Evolutionary conservation across 176 grass and related monocot species (phyloP), one percentile per base, ranked within the genome.

Genomic region (Raddia distichophylla): DNA sequence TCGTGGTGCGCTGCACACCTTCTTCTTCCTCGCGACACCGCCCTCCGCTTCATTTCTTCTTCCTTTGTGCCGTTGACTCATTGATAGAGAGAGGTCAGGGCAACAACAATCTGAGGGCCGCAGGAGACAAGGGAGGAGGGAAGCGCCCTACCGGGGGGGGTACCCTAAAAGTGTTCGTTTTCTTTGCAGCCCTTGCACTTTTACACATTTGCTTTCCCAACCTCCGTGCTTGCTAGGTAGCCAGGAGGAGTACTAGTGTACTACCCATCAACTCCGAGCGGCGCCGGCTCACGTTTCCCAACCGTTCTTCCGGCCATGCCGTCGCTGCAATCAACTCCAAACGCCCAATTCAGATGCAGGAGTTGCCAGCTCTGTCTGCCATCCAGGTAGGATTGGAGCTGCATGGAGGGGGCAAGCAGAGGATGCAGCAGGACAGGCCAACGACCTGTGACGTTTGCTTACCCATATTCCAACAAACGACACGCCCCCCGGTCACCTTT

Each of bases 391-490:
- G 27, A 0, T 27, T 27, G 27, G 27, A 27, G 27, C 27, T 27
- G 27, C 27, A 27, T 27, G 55, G 40, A 57, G 61, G 33, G 4
- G 34, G 75, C 6, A 34, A 64, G n/a, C 19, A 19, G 50, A 7
- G 35, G 5, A 56, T 64, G 4, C 62, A 64, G 4, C 62, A 64
- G 43, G 51, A 45, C 79, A 87, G 73, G 56, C 47, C 64, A 87
- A 60, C 78, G 52, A 86, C 84, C 84, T 32, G 53, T 15, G 50
- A 7, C 47, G 10, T 40, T 44, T 57, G 17, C 73, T 42, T 72
- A 72, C 58, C 85, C 63, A 73, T 48, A 77, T 66, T 71, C 32
- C 74, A 87, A 78, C 80, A 51, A 51, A 78, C 80, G 58, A 57
- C 79, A 75, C 9, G 32, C 53, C 45, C 61, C 13, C 5, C 62